Percentiles rank a stretch among this genome's conserved stretches.
Conservation (phyloP, 2,329 filamentous ascomycete species). For the Aspergillaceae sp. region DNA sequence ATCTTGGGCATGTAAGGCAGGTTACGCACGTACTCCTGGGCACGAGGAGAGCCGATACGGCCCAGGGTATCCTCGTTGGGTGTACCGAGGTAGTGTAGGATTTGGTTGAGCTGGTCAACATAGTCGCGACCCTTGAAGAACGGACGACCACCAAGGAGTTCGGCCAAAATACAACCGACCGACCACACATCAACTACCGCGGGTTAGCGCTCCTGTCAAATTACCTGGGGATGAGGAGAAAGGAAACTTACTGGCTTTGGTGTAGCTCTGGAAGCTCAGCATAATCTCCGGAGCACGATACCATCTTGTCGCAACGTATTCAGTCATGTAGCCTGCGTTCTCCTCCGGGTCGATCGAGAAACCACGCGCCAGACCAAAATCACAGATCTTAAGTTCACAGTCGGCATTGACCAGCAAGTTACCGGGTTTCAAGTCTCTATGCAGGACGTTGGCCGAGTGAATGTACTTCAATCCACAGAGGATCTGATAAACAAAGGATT, state of each 20-base stretch:
- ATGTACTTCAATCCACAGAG: slow-evolving; percentile 98
- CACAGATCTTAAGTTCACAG: slow-evolving; percentile 98
- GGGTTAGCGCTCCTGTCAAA: slow-evolving; percentile 4
- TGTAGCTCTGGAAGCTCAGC: slow-evolving; percentile 99
- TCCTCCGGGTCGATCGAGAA: slow-evolving; percentile 97
- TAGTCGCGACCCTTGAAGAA: slow-evolving; percentile 99
- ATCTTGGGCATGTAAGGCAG: slow-evolving; percentile 92
- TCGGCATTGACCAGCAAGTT: slow-evolving; percentile 97
- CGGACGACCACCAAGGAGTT: slow-evolving; percentile 87
- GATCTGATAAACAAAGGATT: slow-evolving; percentile 99
- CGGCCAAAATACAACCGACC: slow-evolving; percentile 92
- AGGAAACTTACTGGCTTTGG: slow-evolving; percentile 85
- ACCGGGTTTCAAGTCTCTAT: slow-evolving; percentile 93
- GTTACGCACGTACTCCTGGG: slow-evolving; percentile 97
- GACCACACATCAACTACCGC: slow-evolving; percentile 92
- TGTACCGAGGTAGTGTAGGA: slow-evolving; percentile 93
- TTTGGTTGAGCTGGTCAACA: slow-evolving; percentile 98
- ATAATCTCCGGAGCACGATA: slow-evolving; percentile 98
- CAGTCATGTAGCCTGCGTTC: slow-evolving; percentile 98
- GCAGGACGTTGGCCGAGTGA: slow-evolving; percentile 94
- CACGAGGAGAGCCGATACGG: slow-evolving; percentile 88
- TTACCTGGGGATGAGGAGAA: not conserved
- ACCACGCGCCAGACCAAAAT: slow-evolving; percentile 91
- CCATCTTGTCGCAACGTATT: slow-evolving; percentile 98
- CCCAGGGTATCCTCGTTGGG: slow-evolving; percentile 90